Conservation (phyloP, 495 filamentous ascomycete species). For the Penicillium soppii region DNA sequence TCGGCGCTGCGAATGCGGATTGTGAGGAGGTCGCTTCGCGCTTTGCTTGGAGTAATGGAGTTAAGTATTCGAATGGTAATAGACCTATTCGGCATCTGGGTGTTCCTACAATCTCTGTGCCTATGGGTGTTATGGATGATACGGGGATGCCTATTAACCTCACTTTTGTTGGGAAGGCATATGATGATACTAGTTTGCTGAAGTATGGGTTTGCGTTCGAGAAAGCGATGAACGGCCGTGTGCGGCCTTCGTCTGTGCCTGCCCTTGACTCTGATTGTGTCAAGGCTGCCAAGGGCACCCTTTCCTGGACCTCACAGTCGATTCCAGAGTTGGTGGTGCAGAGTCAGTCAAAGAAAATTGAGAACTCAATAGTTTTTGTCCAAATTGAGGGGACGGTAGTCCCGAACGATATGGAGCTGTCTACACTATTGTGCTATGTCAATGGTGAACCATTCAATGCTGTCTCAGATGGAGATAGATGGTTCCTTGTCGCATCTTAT, state of each 20-base stretch:
- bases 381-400: slow-evolving; percentile 17
- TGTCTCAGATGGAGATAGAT: slow-evolving; percentile 10
- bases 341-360: slow-evolving; percentile 19
- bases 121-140: slow-evolving; percentile 39
- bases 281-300: neutral
- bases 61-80: slow-evolving; percentile 39
- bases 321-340: slow-evolving; percentile 16
- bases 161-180: slow-evolving; percentile 36
- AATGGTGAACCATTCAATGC: slow-evolving; percentile 28
- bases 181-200: slow-evolving; percentile 30
- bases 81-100: slow-evolving; percentile 35
- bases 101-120: slow-evolving; percentile 36
- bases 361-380: slow-evolving; percentile 19
- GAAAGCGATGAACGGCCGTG: slow-evolving; percentile 22
- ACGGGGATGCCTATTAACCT: slow-evolving; percentile 36
- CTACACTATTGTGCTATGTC: slow-evolving; percentile 19
- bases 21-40: slow-evolving; percentile 20
- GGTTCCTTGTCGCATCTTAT: slow-evolving; percentile 22
- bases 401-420: slow-evolving; percentile 1
- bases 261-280: slow-evolving; percentile 29
- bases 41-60: slow-evolving; percentile 36
- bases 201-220: slow-evolving; percentile 36
- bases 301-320: neutral
- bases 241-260: slow-evolving; percentile 22
- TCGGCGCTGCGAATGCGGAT: slow-evolving; percentile 32